Evolutionary conservation across 2,329 filamentous ascomycete species (phyloP).

Genomic region (Penicillium psychrosexuale): DNA sequence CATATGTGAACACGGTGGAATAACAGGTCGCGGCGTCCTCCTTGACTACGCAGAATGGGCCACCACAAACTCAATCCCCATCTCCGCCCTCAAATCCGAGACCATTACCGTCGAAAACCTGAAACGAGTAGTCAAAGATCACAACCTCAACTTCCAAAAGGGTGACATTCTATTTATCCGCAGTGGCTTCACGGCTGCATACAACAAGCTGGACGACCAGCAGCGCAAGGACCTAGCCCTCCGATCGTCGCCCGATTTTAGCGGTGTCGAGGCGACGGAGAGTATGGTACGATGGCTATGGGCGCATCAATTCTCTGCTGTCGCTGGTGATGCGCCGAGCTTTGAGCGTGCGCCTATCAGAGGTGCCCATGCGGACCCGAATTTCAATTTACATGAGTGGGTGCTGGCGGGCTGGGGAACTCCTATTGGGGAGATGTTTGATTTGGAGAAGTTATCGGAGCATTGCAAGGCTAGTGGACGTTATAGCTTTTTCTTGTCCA

Average conservation of each 20-base stretch:
- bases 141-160: constrained; percentile 17
- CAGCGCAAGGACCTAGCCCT: constrained; percentile 15
- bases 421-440: constrained; percentile 36
- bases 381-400: constrained; percentile 32
- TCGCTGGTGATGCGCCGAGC: constrained; percentile 34
- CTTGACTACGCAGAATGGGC: constrained; percentile 25
- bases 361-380: constrained; percentile 23
- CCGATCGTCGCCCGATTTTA: constrained; percentile 23
- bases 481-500: constrained; percentile 36
- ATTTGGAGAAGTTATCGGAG: constrained; percentile 33
- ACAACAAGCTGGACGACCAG: constrained; percentile 16
- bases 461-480: constrained; percentile 29
- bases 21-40: constrained; percentile 22
- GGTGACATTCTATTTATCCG: constrained; percentile 25
- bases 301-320: constrained; percentile 36
- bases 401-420: constrained; percentile 31
- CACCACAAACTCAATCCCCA: constrained; percentile 12
- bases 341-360: constrained; percentile 31
- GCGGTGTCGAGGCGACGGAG: constrained; percentile 36
- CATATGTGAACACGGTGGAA: constrained; percentile 22
- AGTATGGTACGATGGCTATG: constrained; percentile 35
- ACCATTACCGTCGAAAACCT: constrained; percentile 16
- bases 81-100: constrained; percentile 19
- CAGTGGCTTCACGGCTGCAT: constrained; percentile 22
- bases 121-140: constrained; percentile 14